Evolutionary conservation across 768 basidiomycete species (phyloP), one percentile per base, ranked within the genome.

Genomic region (Boletus reticuloceps): DNA sequence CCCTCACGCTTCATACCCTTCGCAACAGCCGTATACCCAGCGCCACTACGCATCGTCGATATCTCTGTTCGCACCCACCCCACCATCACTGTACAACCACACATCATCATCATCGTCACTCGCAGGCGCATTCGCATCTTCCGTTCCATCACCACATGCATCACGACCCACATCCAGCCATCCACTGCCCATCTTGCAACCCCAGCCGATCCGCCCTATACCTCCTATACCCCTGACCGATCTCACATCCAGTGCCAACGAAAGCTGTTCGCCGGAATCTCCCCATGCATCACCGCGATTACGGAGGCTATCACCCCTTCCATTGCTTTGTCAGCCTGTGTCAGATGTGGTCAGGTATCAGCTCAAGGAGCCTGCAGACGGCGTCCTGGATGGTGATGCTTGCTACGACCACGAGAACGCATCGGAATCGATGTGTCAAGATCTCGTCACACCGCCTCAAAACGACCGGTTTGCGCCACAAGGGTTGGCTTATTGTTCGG

Each of bases 191-290:
- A 71, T 71, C 20, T 20, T 66, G 3, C 69, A 71, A 50, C 69
- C 69, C 0, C 69, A 71, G 55, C 69, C 69, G 47, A 71, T 71
- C 40, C 69, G 69, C 0, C 71, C 71, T 1, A 71, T 71, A 54
- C 69, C 69, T 10, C 71, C 64, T 10, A 71, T 71, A 46, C 71
- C 71, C 14, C 48, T 71, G 25, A 62, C 60, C 3, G 69, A 71
- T 2, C 62, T 71, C 52, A 34, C 71, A 2, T 60, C 59, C 7
- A 53, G 53, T 12, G 67, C 67, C 2, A 48, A 56, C 34, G 71
- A 66, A 9, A 22, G 22, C 25, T 34, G 42, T 32, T 44, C 45
- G 22, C 40, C 51, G 13, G 53, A n/a, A 22, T 47, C 54, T 7
- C 44, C 25, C 19, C 53, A 44, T 14, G 50, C 38, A 41, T 53